These are phyloP conservation scores for Suhomyces anneliseae DNA, from an alignment of 1,139 yeast genomes.

Conservation along the genomic window DNA sequence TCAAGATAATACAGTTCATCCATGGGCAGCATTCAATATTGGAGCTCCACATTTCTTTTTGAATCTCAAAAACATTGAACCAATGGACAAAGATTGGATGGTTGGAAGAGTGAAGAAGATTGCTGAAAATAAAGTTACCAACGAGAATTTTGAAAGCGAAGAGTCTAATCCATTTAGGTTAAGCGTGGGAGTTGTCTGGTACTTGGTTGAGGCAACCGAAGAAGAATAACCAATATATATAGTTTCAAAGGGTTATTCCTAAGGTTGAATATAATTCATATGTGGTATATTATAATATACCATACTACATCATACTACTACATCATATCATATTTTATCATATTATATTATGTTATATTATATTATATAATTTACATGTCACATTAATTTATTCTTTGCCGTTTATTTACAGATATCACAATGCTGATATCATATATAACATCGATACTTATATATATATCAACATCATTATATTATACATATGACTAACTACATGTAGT, in stretches of 20 bases:
- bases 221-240: background rate
- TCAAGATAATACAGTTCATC: conserved; percentile 36
- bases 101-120: conserved; percentile 61
- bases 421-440: background rate
- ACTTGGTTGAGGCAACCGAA: conserved; percentile 41
- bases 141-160: conserved; percentile 29
- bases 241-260: background rate
- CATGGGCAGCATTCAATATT: conserved; percentile 86
- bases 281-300: background rate
- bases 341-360: background rate
- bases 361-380: too few relatives aligned
- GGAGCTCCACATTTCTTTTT: conserved; percentile 79
- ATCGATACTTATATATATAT: background rate
- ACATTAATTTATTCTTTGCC: too few relatives aligned
- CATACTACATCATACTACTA: background rate
- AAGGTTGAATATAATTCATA: too few relatives aligned
- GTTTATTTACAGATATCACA: background rate
- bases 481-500: background rate
- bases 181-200: conserved; percentile 52
- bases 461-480: background rate
- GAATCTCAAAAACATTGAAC: conserved; percentile 28
- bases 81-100: conserved; percentile 61
- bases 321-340: background rate
- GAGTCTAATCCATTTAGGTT: conserved; percentile 50
- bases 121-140: conserved; percentile 46